Evolutionary conservation across 2,329 filamentous ascomycete species (phyloP).

Genomic region (Aureobasidium sp.): DNA sequence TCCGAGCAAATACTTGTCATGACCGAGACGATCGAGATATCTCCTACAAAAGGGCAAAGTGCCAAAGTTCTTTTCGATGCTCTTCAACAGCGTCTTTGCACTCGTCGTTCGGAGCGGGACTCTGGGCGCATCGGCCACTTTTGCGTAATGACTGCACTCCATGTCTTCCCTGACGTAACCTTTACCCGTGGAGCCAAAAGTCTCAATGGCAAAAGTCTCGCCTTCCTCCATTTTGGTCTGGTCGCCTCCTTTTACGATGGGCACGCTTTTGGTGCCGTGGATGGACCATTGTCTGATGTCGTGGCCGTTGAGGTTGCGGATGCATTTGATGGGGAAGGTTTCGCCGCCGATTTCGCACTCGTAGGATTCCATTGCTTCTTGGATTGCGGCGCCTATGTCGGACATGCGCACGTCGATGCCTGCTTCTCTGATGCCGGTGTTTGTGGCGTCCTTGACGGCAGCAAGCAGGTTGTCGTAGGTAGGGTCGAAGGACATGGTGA

Average conservation of each 20-base stretch:
- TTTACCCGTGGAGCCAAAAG: conserved; percentile 50
- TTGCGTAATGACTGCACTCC: conserved; percentile 34
- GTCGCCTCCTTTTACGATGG: conserved; percentile 46
- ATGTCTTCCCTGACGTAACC: conserved; percentile 44
- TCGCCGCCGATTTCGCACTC: conserved; percentile 50
- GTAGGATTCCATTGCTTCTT: conserved; percentile 57
- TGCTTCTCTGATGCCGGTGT: conserved; percentile 49
- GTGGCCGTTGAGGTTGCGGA: conserved; percentile 50
- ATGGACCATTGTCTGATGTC: conserved; percentile 49
- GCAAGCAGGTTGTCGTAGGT: conserved; percentile 67
- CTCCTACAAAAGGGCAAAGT: conserved; percentile 55
- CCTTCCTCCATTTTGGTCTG: conserved; percentile 53
- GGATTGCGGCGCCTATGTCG: conserved; percentile 52
- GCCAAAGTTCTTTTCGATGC: conserved; percentile 56
- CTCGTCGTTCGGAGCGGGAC: conserved; percentile 41
- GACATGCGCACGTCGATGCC: conserved; percentile 49
- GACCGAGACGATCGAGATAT: conserved; percentile 57
- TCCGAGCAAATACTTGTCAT: conserved; percentile 52
- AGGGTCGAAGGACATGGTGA: conserved; percentile 69
- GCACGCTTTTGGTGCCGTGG: conserved; percentile 51
- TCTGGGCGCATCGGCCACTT: conserved; percentile 31
- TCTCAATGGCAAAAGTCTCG: conserved; percentile 53
- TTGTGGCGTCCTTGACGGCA: conserved; percentile 68
- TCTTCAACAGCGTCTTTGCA: conserved; percentile 51
- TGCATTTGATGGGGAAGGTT: conserved; percentile 48